Evolutionary conservation across 176 grass and related monocot genomes (phyloP).

Genomic region (Juncus inflexus): DNA sequence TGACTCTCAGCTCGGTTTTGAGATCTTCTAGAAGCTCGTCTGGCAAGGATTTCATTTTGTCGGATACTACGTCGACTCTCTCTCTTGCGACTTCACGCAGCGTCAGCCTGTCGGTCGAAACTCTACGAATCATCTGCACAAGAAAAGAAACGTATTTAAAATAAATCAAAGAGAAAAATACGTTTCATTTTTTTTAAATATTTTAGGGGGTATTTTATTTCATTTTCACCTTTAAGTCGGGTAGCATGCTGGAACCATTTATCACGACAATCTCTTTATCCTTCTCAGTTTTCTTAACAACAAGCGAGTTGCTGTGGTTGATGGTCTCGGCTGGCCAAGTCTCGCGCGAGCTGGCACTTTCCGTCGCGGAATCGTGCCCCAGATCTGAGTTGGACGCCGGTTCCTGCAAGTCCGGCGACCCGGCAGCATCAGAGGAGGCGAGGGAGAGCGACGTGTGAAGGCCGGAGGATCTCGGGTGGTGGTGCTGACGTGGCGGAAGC

Average conservation of each 20-base stretch:
- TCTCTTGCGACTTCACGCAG: constrained; percentile 69
- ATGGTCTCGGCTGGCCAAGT: constrained; percentile 53
- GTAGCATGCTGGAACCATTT: constrained; percentile 25
- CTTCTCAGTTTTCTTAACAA: constrained; percentile 38
- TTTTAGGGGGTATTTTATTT: not conserved
- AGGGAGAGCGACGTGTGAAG: constrained; percentile 69
- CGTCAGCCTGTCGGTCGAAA: constrained; percentile 32
- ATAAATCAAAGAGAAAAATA: not conserved
- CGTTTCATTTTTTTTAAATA: not conserved
- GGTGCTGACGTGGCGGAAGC: constrained; percentile 38
- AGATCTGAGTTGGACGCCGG: constrained; percentile 55
- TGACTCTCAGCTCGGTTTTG: constrained; percentile 49
- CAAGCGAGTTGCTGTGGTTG: constrained; percentile 22
- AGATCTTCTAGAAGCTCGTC: constrained; percentile 58
- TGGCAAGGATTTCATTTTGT: constrained; percentile 60
- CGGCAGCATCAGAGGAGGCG: constrained; percentile 57
- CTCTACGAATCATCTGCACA: constrained; percentile 30
- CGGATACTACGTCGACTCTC: constrained; percentile 41
- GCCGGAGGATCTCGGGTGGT: constrained; percentile 24
- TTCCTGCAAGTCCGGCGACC: constrained; percentile 58
- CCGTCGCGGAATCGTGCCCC: constrained; percentile 59
- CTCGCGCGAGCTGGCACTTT: constrained; percentile 65
- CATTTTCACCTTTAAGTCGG: constrained; percentile 18
- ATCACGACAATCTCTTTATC: constrained; percentile 41
- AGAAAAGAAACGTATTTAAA: not conserved